These are phyloP conservation scores for Juncus inflexus DNA, from an alignment of 176 grass and related monocot species.

Conservation along the genomic window DNA sequence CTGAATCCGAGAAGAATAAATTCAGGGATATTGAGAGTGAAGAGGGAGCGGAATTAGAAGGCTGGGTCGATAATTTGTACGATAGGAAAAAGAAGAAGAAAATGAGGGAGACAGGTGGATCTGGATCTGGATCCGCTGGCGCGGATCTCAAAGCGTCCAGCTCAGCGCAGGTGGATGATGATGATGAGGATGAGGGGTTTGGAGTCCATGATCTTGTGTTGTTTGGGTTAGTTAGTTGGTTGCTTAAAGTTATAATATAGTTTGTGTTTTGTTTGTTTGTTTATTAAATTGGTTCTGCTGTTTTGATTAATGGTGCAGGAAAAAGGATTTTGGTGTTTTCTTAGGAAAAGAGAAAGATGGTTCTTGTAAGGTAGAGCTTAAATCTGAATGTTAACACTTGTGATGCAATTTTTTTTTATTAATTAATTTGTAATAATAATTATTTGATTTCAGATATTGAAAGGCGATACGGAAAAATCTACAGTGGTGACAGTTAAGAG, in stretches of 20 bases:
- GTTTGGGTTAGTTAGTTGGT: conserved; percentile 59
- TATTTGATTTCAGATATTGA: conserved; percentile 55
- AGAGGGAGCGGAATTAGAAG: conserved; percentile 38
- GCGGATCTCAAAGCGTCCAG: conserved; percentile 58
- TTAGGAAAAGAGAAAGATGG: conserved; percentile 85
- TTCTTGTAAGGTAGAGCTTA: conserved; percentile 41
- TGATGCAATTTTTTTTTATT: no score
- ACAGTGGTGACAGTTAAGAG: conserved; percentile 44
- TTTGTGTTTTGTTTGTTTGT: neutral
- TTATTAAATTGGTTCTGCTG: conserved; percentile 25
- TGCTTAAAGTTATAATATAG: neutral
- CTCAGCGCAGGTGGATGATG: conserved; percentile 39
- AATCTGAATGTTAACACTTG: neutral
- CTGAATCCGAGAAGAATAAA: conserved; percentile 65
- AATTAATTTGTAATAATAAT: neutral
- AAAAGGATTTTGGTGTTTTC: conserved; percentile 84
- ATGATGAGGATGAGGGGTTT: conserved; percentile 37
- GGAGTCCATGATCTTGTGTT: conserved; percentile 88
- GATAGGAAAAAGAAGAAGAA: conserved; percentile 47
- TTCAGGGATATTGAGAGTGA: conserved; percentile 56
- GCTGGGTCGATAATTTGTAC: conserved; percentile 73
- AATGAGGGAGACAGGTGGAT: conserved; percentile 21
- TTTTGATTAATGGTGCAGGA: conserved; percentile 46
- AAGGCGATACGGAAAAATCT: conserved; percentile 61
- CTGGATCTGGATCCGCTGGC: conserved; percentile 33